A percentile compares a stretch with the other conserved stretches of the same genome.
Conservation (phyloP, 2,329 filamentous ascomycete genomes). For the Xylogone sp. region DNA sequence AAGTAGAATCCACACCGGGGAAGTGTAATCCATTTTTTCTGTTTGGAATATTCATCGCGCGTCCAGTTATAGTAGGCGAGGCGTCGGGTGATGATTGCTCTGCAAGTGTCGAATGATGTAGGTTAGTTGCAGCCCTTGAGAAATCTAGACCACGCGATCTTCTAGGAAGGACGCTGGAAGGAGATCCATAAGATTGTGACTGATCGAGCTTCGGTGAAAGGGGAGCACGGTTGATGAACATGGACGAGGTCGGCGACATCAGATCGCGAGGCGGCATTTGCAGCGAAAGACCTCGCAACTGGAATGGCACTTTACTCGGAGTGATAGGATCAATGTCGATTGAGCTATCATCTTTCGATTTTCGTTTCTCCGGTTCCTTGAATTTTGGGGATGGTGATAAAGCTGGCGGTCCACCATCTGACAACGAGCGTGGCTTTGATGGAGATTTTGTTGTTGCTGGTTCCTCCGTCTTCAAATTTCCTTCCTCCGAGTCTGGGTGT, state of each 20-base stretch:
- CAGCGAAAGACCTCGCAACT: slow-evolving; percentile 62
- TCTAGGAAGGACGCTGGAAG: slow-evolving; percentile 81
- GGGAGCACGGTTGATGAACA: slow-evolving; percentile 57
- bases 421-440: slow-evolving; percentile 27
- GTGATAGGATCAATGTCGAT: slow-evolving; percentile 54
- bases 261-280: slow-evolving; percentile 60
- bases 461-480: slow-evolving; percentile 2
- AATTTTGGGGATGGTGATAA: slow-evolving; percentile 30
- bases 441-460: slow-evolving; percentile 19
- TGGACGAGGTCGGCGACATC: slow-evolving; percentile 36
- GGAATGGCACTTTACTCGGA: slow-evolving; percentile 64
- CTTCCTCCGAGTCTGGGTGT: not conserved
- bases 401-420: slow-evolving; percentile 23
- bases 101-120: slow-evolving; percentile 92
- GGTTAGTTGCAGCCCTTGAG: slow-evolving; percentile 84
- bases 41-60: slow-evolving; percentile 60
- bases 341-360: slow-evolving; percentile 29
- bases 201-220: slow-evolving; percentile 84
- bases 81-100: slow-evolving; percentile 86
- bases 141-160: slow-evolving; percentile 91
- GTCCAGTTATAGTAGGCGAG: slow-evolving; percentile 77
- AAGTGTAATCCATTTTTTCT: slow-evolving; percentile 44
- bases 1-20: slow-evolving; percentile 51
- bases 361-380: slow-evolving; percentile 25
- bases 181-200: slow-evolving; percentile 80